Percentiles rank a stretch among this genome's conserved stretches.
These are phyloP conservation scores for Penicillium sp. DNA, from an alignment of 2,329 filamentous ascomycete species.

Conservation along the genomic window DNA sequence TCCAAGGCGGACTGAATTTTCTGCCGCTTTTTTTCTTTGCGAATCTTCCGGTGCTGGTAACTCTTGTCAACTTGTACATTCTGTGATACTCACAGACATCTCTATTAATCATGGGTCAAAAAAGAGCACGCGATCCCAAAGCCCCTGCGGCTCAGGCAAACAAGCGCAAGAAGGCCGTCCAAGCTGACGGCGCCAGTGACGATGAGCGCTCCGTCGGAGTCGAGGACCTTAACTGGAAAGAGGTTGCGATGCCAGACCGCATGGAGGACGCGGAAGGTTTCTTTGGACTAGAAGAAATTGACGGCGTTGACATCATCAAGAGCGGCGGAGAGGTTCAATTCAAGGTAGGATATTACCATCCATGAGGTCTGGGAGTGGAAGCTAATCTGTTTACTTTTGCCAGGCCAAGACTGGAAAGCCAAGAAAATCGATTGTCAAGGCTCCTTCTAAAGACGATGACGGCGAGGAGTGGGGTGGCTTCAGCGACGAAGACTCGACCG, in stretches of 20 bases:
- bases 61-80: constrained; percentile 5
- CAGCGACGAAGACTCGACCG: constrained; percentile 51
- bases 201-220: constrained; percentile 38
- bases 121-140: constrained; percentile 38
- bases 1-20: constrained; percentile 30
- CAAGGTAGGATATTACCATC: constrained; percentile 33
- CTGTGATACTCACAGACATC: neutral
- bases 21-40: constrained; percentile 41
- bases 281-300: constrained; percentile 86
- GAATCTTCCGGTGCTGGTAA: constrained; percentile 17
- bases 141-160: constrained; percentile 30
- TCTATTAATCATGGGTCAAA: constrained; percentile 36
- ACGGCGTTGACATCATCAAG: constrained; percentile 82
- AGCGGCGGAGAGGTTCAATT: constrained; percentile 53
- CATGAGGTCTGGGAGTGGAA: neutral
- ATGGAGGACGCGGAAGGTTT: constrained; percentile 92
- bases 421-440: constrained; percentile 35
- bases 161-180: constrained; percentile 38
- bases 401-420: constrained; percentile 39
- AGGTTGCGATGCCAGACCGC: constrained; percentile 70
- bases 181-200: constrained; percentile 18
- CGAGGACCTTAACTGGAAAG: constrained; percentile 63
- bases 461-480: constrained; percentile 68
- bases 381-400: constrained; percentile 6
- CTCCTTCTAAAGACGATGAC: constrained; percentile 28